Evolutionary conservation across 2,329 filamentous ascomycete species (phyloP).

Genomic region (Gyromitra esculenta): DNA sequence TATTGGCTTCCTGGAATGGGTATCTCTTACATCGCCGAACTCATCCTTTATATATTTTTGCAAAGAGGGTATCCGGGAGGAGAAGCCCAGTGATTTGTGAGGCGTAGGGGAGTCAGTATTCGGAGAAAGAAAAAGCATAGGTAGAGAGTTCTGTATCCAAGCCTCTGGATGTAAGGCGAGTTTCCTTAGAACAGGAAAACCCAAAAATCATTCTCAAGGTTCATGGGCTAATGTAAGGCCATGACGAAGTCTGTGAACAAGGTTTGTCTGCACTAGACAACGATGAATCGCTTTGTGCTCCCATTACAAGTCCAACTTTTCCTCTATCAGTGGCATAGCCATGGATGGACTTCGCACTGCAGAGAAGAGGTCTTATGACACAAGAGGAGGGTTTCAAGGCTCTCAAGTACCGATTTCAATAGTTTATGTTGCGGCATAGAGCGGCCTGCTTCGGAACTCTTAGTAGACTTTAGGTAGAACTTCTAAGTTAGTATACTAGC

Average conservation of each 20-base stretch:
- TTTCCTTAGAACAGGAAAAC: constrained; percentile 9
- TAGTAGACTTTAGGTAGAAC: constrained; percentile 32
- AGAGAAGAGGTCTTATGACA: constrained; percentile 32
- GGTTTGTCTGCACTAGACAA: constrained; percentile 35
- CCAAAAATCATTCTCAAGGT: constrained; percentile 31
- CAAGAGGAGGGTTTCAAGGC: constrained; percentile 24
- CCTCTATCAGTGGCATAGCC: constrained; percentile 32
- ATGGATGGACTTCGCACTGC: constrained; percentile 23
- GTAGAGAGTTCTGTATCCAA: constrained; percentile 15
- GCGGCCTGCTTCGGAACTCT: constrained; percentile 45
- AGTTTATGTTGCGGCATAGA: constrained; percentile 31
- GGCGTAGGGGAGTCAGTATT: constrained; percentile 44
- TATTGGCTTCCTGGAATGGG: constrained; percentile 4
- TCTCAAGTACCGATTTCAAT: constrained; percentile 25
- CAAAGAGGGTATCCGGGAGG: background rate
- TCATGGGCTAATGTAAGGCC: constrained; percentile 30
- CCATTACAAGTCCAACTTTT: constrained; percentile 5
- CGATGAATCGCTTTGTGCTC: constrained; percentile 25
- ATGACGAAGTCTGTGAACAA: constrained; percentile 46
- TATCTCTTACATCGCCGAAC: constrained; percentile 15
- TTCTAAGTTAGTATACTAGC: constrained; percentile 2
- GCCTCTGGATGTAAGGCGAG: constrained; percentile 9
- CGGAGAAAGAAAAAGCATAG: constrained; percentile 13
- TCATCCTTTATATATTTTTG: constrained; percentile 43
- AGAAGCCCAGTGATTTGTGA: background rate